Evolutionary conservation across 371 early-diverging fungal species (phyloP), one percentile per base, ranked within the genome.

Genomic region (Capniomyces stellatus): DNA sequence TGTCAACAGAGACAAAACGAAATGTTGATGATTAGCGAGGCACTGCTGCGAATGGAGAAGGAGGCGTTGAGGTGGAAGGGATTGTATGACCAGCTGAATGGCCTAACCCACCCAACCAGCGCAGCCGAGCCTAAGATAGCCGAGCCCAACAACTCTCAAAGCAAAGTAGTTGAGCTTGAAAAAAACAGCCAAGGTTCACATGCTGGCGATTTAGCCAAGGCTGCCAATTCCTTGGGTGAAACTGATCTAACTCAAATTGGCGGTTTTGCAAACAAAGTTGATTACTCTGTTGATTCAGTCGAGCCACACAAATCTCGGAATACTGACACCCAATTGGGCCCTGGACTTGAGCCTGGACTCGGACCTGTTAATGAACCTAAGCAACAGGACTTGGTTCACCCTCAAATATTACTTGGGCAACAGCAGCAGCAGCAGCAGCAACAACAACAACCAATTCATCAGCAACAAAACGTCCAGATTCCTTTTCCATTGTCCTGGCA

Each of bases 391-490:
- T 12, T 25, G 8, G 27, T 23, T 23, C 40, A 51, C 23, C 10
- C 8, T 29, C 12, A 41, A 28, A 4, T 29, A 23, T n/a, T 18
- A 41, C 41, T n/a, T 41, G 18, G n/a, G 41, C 41, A 41, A 41
- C 41, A 41, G n/a, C 41, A 18, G 18, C 41, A 41, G 19, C 51
- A 51, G 47, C 51, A 51, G 47, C 51, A 51, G 51, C 51, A 29
- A 4, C 47, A 47, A 47, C 47, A 47, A n/a, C n/a, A n/a, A n/a
- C n/a, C n/a, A n/a, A n/a, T n/a, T 15, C 47, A 21, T 18, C 41
- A 41, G n/a, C 51, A 51, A 46, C 40, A 29, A 28, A 46, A 22
- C 23, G 51, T 29, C 21, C 22, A 46, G 22, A 23, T 23, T 44
- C 46, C 46, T 12, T 44, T 44, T 27, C 46, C 46, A 23, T 8